Conservation (phyloP, 164 flowering plant genomes). For the Berberis thunbergii region DNA sequence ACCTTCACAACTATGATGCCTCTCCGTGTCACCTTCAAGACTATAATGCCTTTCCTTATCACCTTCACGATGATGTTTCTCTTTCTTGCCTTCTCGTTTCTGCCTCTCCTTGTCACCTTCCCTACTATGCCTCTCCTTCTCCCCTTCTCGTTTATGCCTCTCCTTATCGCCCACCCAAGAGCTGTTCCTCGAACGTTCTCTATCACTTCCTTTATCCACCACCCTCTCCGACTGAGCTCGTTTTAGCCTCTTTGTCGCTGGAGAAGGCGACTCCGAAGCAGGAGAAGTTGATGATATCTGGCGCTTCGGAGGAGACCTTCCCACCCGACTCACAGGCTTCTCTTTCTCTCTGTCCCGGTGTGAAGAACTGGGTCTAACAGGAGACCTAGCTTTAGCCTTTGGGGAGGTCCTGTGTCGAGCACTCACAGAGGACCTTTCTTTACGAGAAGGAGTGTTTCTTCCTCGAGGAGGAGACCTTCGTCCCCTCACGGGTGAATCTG, state of each 20-base stretch:
- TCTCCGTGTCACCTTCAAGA: constrained; percentile 5
- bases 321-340: constrained; percentile 7
- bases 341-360: constrained; percentile 20
- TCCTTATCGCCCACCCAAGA: constrained; percentile 23
- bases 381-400: constrained; percentile 19
- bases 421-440: constrained; percentile 33
- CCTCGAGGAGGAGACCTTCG: constrained; percentile 32
- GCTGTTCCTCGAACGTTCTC: constrained; percentile 8
- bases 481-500: constrained; percentile 36
- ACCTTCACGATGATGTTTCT: background rate
- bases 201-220: constrained; percentile 15
- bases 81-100: too few species aligned
- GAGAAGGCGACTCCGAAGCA: background rate
- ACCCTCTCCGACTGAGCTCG: background rate
- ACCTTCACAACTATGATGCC: constrained; percentile 13
- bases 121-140: constrained; percentile 15
- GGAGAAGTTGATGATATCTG: too few species aligned
- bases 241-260: background rate
- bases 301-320: too few species aligned
- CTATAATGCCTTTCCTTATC: too few species aligned
- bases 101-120: constrained; percentile 8
- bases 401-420: constrained; percentile 31
- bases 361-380: constrained; percentile 20
- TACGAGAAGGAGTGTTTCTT: constrained; percentile 25
- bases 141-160: constrained; percentile 9